Conservation (phyloP, 129 eudicot species). For the Helichrysum umbraculigerum region DNA sequence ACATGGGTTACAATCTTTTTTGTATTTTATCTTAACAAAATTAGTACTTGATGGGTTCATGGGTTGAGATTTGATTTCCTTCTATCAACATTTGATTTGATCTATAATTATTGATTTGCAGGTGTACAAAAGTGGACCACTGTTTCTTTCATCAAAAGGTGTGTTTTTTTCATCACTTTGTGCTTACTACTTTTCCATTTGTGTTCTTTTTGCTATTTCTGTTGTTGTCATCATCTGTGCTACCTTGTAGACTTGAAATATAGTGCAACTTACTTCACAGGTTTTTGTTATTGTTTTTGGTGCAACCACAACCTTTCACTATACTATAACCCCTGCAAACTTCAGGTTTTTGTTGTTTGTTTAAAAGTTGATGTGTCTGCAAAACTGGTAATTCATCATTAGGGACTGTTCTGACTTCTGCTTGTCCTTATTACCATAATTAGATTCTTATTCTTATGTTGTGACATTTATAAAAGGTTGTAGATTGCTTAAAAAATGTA, state of each 20-base stretch:
- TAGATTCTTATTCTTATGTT: not conserved
- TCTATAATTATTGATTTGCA: conserved; percentile 49
- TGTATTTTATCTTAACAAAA: not conserved
- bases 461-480: not conserved
- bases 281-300: not conserved
- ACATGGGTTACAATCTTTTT: conserved; percentile 16
- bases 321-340: conserved; percentile 5
- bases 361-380: conserved; percentile 4
- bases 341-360: conserved; percentile 5
- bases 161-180: conserved; percentile 32
- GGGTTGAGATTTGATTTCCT: not conserved
- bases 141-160: conserved; percentile 95
- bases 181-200: conserved; percentile 15
- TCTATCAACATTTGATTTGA: conserved; percentile 4
- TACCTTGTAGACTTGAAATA: conserved; percentile 3
- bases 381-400: conserved; percentile 23
- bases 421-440: not conserved
- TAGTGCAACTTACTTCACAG: not conserved
- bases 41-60: not conserved
- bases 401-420: conserved; percentile 5
- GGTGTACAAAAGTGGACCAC: conserved; percentile 87
- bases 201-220: conserved; percentile 6
- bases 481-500: no score
- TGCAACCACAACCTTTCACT: conserved; percentile 16
- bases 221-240: conserved; percentile 16